Percentiles rank a stretch among this genome's conserved stretches.
These are phyloP conservation scores for Chalaropsis thielavioides DNA, from an alignment of 2,329 filamentous ascomycete species.

Conservation along the genomic window DNA sequence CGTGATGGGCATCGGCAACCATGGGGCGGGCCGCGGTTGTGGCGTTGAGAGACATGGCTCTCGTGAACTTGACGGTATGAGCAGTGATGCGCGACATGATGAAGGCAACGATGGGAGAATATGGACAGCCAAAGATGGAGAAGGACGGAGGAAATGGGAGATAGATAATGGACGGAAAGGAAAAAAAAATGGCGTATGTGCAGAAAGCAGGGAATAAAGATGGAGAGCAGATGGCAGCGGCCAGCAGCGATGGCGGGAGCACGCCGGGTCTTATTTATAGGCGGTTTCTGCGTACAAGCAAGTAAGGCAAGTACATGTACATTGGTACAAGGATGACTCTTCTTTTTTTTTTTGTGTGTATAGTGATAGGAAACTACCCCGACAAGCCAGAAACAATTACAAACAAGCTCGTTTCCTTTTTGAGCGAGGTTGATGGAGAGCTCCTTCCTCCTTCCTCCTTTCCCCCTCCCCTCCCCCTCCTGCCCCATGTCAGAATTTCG, in stretches of 20 bases:
- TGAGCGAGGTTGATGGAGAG: not conserved
- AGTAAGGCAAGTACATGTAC: not conserved
- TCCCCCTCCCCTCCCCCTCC: not conserved
- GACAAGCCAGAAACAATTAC: not conserved
- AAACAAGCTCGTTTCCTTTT: conserved; percentile 2
- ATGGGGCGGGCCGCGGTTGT: conserved; percentile 27
- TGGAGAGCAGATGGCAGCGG: not conserved
- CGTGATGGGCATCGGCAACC: conserved; percentile 24
- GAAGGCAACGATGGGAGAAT: not conserved
- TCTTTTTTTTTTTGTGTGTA: no score
- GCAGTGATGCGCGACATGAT: conserved; percentile 37
- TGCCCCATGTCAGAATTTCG: not conserved
- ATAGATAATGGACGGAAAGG: not conserved
- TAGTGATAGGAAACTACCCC: not conserved
- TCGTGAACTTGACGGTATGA: conserved; percentile 35
- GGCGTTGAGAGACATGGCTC: conserved; percentile 29
- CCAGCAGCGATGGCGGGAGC: not conserved
- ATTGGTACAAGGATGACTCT: conserved; percentile 1
- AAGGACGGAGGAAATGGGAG: not conserved
- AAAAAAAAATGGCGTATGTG: not conserved
- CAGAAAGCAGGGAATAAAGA: not conserved
- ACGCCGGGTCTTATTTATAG: not conserved
- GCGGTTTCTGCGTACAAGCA: not conserved
- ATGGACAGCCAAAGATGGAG: not conserved
- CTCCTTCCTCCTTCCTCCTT: not conserved